These are phyloP conservation scores for Iris pallida DNA, from an alignment of 116 monocot species.

Conservation along the genomic window DNA sequence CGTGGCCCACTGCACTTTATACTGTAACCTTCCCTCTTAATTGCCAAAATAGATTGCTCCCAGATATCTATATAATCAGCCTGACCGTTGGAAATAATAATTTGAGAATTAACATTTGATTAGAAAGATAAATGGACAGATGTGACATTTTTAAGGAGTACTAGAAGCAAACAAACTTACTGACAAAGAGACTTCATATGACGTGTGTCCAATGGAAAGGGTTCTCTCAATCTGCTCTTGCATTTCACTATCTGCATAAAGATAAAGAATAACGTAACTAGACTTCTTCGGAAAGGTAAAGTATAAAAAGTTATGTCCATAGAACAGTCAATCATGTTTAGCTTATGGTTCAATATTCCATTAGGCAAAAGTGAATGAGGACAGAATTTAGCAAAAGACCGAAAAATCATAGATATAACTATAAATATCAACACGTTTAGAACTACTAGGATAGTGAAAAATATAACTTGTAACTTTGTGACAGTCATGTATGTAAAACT, in stretches of 20 bases:
- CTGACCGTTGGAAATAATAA: conserved; percentile 17
- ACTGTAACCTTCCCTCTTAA: conserved; percentile 58
- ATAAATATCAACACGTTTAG: too few relatives aligned
- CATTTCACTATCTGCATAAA: conserved; percentile 71
- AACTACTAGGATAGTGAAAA: too few relatives aligned
- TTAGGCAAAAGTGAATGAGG: too few relatives aligned
- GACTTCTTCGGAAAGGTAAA: too few relatives aligned
- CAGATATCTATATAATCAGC: conserved; percentile 51
- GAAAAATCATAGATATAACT: too few relatives aligned
- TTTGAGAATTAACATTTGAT: conserved; percentile 1
- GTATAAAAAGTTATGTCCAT: too few relatives aligned
- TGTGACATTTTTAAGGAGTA: background rate
- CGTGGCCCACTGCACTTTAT: conserved; percentile 57
- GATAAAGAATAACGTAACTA: background rate
- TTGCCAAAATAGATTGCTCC: conserved; percentile 51
- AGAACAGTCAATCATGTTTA: too few relatives aligned
- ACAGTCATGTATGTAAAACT: too few relatives aligned
- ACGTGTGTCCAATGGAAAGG: conserved; percentile 53
- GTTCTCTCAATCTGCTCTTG: conserved; percentile 70
- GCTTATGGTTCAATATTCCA: too few relatives aligned
- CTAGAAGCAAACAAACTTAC: conserved; percentile 27
- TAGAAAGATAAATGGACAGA: background rate
- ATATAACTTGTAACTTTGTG: too few relatives aligned
- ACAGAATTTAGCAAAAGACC: too few relatives aligned
- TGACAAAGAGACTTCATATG: conserved; percentile 61